A percentile compares a stretch with the other conserved stretches of the same genome.
These are phyloP conservation scores for Ogataea polymorpha DNA, from an alignment of 805 yeast species.

Conservation along the genomic window DNA sequence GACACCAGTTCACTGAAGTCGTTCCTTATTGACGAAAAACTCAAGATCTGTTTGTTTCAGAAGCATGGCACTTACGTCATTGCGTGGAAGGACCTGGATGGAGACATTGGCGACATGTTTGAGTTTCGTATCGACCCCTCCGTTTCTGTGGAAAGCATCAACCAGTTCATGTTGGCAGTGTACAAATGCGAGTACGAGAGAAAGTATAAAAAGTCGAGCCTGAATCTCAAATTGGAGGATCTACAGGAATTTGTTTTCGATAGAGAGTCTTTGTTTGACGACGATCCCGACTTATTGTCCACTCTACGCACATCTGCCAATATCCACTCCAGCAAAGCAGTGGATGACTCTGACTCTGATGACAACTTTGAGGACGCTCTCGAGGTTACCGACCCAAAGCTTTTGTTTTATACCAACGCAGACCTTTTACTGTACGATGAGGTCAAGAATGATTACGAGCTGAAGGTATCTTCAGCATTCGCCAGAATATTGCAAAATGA, in stretches of 20 bases:
- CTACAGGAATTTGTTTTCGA: constrained; percentile 56
- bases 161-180: constrained; percentile 59
- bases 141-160: constrained; percentile 52
- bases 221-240: constrained; percentile 42
- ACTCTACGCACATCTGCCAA: constrained; percentile 19
- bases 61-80: constrained; percentile 53
- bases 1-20: constrained; percentile 62
- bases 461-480: constrained; percentile 35
- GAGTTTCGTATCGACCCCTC: constrained; percentile 72
- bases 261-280: constrained; percentile 23
- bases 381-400: constrained; percentile 23
- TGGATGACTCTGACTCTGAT: constrained; percentile 14
- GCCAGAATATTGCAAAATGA: constrained; percentile 45
- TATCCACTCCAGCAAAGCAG: constrained; percentile 4
- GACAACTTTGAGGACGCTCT: constrained; percentile 33
- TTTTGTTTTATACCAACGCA: constrained; percentile 21
- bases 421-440: constrained; percentile 60
- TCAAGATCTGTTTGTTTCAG: constrained; percentile 53
- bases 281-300: constrained; percentile 19
- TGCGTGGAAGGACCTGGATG: constrained; percentile 78
- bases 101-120: constrained; percentile 82
- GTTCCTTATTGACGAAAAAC: constrained; percentile 60
- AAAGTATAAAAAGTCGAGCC: constrained; percentile 57
- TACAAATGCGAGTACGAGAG: constrained; percentile 73
- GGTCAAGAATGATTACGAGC: constrained; percentile 42